Evolutionary conservation across 116 monocot genomes (phyloP), one percentile per base, ranked within the genome.

Genomic region (Papilionanthe hybrid): DNA sequence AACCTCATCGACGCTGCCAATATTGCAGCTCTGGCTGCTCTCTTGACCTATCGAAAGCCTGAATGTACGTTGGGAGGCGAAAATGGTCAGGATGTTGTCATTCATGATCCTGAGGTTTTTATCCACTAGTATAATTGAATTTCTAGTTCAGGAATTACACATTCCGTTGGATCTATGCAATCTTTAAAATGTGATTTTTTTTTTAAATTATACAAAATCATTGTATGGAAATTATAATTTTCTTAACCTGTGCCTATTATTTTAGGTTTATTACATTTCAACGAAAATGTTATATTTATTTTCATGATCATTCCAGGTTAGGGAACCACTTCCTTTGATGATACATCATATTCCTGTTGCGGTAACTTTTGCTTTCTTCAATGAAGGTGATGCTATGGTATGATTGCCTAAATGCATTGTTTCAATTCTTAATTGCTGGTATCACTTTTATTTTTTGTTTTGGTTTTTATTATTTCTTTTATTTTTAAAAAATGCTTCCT

Each of bases 1-100:
- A 99, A 99, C 87, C 93, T 99, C 58, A 95, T 99, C 65, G 99
- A 99, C 88, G 89, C 95, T 37, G 99, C 99, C 80, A 99, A 93
- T 82, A 87, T 92, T 75, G 95, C 99, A 83, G 95, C 92, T 84
- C 83, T 99, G 78, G 92, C 92, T 78, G 90, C 95, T 78, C 89
- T 99, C n/a, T 78, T 79, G 71, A 92, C 95, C 43, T 99, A 92
- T 79, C 87, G 85, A 66, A 87, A 93, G 74, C 93, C 99, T 88
- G 99, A 99, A 80, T 99, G 99, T 45, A 86, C 95, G n/a, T 53
- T 95, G 55, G 89, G 86, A 75, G 99, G 93, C 75, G 95, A 89
- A 78, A 85, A 93, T 81, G 82, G 83, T 68, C 92, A 93, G 76
- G 93, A 93, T 76, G 86, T 99, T 82, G 86, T 88, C 55, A 60